These are phyloP conservation scores for Calvatia gigantea DNA, from an alignment of 768 basidiomycete species.

Conservation along the genomic window DNA sequence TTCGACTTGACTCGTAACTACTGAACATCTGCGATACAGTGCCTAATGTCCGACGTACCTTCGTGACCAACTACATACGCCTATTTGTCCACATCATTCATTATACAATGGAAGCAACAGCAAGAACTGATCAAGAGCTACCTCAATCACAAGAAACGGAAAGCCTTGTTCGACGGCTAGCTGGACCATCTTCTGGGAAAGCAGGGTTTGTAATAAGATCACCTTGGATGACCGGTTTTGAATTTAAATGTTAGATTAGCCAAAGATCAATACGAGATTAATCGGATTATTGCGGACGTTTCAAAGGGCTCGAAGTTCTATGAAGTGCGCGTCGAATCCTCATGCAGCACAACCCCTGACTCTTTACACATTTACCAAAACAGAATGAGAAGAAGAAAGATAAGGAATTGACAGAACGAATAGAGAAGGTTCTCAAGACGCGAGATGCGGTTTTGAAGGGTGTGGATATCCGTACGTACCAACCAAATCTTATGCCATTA, in stretches of 20 bases:
- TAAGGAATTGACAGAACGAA: constrained; percentile 75
- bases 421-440: constrained; percentile 62
- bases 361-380: constrained; percentile 11
- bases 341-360: not conserved
- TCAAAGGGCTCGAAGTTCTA: constrained; percentile 94
- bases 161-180: constrained; percentile 74
- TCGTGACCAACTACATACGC: not conserved
- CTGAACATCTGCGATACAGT: not conserved
- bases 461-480: constrained; percentile 51
- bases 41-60: not conserved
- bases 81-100: not conserved
- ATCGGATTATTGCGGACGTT: constrained; percentile 83
- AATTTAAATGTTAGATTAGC: constrained; percentile 46
- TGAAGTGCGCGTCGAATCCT: constrained; percentile 44
- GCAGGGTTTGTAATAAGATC: constrained; percentile 58
- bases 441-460: constrained; percentile 55
- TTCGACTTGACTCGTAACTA: not conserved
- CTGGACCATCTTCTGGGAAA: constrained; percentile 86
- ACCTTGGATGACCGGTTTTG: not conserved
- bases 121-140: constrained; percentile 1
- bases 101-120: not conserved
- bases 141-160: constrained; percentile 57
- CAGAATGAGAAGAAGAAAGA: constrained; percentile 92
- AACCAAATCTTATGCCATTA: not conserved
- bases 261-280: constrained; percentile 80